phyloP scores from a whole-genome alignment of 305 asterid genomes.

The Andrographis paniculata region DNA sequence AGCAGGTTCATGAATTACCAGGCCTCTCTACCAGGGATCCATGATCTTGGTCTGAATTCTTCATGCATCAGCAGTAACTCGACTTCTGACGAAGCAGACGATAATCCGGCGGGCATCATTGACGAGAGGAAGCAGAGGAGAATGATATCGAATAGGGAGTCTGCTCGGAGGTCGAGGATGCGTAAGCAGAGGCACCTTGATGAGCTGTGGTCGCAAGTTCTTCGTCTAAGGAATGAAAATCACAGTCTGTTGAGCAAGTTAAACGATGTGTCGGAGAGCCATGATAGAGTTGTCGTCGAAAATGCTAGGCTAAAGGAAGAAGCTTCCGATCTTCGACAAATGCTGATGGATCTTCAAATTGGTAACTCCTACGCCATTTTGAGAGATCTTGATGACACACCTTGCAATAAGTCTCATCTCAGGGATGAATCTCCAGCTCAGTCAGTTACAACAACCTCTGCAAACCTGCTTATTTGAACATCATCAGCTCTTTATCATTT shows the following conservation, averaged over 20 bases:
- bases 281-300: constrained; percentile 53
- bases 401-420: constrained; percentile 55
- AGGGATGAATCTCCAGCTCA: constrained; percentile 45
- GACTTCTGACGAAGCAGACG: constrained; percentile 60
- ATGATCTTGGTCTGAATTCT: constrained; percentile 22
- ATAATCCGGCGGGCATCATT: constrained; percentile 28
- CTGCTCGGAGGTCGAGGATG: constrained; percentile 93
- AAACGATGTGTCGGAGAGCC: constrained; percentile 48
- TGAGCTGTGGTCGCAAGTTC: constrained; percentile 81
- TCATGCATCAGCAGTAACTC: constrained; percentile 42
- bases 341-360: constrained; percentile 52
- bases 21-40: constrained; percentile 13
- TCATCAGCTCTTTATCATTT: constrained; percentile 8
- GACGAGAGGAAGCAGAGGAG: constrained; percentile 65
- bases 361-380: constrained; percentile 30
- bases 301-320: constrained; percentile 65
- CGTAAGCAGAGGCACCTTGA: constrained; percentile 88
- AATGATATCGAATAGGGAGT: constrained; percentile 87
- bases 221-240: constrained; percentile 63
- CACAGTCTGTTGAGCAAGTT: constrained; percentile 50
- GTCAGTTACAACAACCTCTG: constrained; percentile 28
- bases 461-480: constrained; percentile 40
- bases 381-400: constrained; percentile 48
- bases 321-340: constrained; percentile 55
- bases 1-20: constrained; percentile 19